These are phyloP conservation scores for Cucumis hystrix DNA, from an alignment of 306 rosid genomes.

Conservation along the genomic window DNA sequence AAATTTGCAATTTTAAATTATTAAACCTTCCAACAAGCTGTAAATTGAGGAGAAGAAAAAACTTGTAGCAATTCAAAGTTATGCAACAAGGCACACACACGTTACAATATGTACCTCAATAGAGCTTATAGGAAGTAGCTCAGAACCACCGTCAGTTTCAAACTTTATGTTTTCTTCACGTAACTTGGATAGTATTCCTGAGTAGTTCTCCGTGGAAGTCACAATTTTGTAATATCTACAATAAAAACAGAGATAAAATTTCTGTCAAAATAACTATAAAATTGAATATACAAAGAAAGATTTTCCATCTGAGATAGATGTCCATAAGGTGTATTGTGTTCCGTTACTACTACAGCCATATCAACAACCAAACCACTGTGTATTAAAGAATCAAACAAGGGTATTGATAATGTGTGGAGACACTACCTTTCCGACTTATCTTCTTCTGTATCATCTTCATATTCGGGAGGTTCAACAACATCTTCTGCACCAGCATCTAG, in stretches of 20 bases:
- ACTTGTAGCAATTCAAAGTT: not conserved
- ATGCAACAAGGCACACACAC: not conserved
- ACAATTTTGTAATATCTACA: slow-evolving; percentile 76
- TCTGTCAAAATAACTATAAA: not conserved
- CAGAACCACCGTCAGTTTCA: slow-evolving; percentile 88
- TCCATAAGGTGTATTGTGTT: not conserved
- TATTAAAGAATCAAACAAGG: not conserved
- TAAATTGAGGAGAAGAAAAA: not conserved
- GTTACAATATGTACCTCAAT: slow-evolving; percentile 47
- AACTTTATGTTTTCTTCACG: slow-evolving; percentile 64
- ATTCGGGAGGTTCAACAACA: slow-evolving; percentile 68
- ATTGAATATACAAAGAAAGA: not conserved
- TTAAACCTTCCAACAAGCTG: not conserved
- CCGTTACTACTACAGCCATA: not conserved
- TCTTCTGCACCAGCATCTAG: slow-evolving; percentile 90
- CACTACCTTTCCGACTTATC: slow-evolving; percentile 56
- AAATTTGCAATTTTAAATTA: not conserved
- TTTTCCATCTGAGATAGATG: not conserved
- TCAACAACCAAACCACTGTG: not conserved
- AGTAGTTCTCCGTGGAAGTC: slow-evolving; percentile 66
- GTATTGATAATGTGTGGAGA: not conserved
- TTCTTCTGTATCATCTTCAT: slow-evolving; percentile 77
- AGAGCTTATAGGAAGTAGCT: slow-evolving; percentile 60
- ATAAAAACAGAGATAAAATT: slow-evolving; percentile 18
- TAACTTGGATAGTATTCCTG: slow-evolving; percentile 45